These are phyloP conservation scores for Pleomassaria siparia DNA, from an alignment of 2,329 filamentous ascomycete genomes.

Conservation along the genomic window DNA sequence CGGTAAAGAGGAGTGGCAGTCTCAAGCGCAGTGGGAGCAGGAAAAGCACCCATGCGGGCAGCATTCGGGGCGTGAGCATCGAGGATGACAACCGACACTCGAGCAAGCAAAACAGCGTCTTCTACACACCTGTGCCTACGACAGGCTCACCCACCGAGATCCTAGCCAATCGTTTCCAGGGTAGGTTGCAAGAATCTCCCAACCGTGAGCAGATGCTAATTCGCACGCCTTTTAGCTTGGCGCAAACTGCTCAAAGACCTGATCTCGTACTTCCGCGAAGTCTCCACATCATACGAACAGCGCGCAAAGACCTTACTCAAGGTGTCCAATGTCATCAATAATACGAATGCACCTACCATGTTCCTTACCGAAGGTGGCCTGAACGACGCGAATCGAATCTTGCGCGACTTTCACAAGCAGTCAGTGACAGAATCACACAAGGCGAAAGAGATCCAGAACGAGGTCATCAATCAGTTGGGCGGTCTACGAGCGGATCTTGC, in stretches of 20 bases:
- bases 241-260: slow-evolving; percentile 92
- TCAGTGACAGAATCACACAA: slow-evolving; percentile 81
- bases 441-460: slow-evolving; percentile 84
- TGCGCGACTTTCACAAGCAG: slow-evolving; percentile 81
- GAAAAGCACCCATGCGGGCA: slow-evolving; percentile 80
- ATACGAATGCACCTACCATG: slow-evolving; percentile 69
- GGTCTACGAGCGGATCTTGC: slow-evolving; percentile 84
- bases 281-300: slow-evolving; percentile 85
- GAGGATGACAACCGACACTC: slow-evolving; percentile 64
- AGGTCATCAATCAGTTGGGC: slow-evolving; percentile 84
- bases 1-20: slow-evolving; percentile 72
- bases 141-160: slow-evolving; percentile 84
- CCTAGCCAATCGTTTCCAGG: slow-evolving; percentile 84
- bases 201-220: slow-evolving; percentile 2
- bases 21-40: slow-evolving; percentile 79
- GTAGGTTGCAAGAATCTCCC: too few species aligned
- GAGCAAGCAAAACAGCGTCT: slow-evolving; percentile 77
- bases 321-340: slow-evolving; percentile 81
- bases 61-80: slow-evolving; percentile 76
- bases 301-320: slow-evolving; percentile 81
- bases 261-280: slow-evolving; percentile 89
- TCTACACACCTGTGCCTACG: slow-evolving; percentile 87
- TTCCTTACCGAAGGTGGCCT: slow-evolving; percentile 84
- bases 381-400: slow-evolving; percentile 78
- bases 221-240: slow-evolving; percentile 67